Percentiles rank a stretch among this genome's conserved stretches.
Conservation (phyloP, 192 early-diverging fungal genomes). For the Coemansia sp. region DNA sequence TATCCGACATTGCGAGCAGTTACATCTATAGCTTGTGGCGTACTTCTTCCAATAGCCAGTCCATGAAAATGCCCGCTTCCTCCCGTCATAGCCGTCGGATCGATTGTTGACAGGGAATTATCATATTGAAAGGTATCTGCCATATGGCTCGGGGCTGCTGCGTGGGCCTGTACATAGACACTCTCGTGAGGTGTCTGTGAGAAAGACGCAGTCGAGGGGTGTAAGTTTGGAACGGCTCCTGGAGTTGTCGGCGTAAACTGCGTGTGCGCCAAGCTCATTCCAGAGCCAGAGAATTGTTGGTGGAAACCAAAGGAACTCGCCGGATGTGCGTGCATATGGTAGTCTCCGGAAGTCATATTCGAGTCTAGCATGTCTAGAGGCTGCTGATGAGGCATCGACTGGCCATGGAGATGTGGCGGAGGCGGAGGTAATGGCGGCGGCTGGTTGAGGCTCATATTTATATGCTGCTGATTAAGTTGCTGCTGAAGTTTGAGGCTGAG, state of each 20-base stretch:
- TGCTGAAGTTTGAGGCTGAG: slow-evolving; percentile 59
- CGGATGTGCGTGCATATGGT: slow-evolving; percentile 9
- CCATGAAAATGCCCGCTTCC: background rate
- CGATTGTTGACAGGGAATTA: slow-evolving; percentile 19
- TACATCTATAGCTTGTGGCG: slow-evolving; percentile 14
- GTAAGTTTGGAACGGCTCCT: background rate
- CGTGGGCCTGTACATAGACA: slow-evolving; percentile 1
- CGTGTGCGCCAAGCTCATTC: slow-evolving; percentile 12
- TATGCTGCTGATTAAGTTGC: slow-evolving; percentile 57
- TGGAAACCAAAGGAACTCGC: slow-evolving; percentile 21
- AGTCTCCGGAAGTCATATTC: slow-evolving; percentile 8
- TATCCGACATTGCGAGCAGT: background rate
- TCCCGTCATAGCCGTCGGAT: background rate
- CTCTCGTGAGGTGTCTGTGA: slow-evolving; percentile 13
- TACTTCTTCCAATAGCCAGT: background rate
- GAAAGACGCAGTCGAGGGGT: slow-evolving; percentile 1
- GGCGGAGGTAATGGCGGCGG: slow-evolving; percentile 15
- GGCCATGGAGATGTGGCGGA: slow-evolving; percentile 3
- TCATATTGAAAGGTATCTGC: slow-evolving; percentile 25
- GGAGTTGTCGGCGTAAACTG: slow-evolving; percentile 19
- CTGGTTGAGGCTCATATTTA: slow-evolving; percentile 29
- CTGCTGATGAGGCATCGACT: slow-evolving; percentile 14
- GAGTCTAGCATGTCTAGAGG: slow-evolving; percentile 26
- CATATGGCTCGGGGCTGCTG: background rate
- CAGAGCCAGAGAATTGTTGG: slow-evolving; percentile 22